Base-by-base conservation (phyloP, 2,329 filamentous ascomycete species). In the Chrysoporthe deuterocubensis region DNA sequence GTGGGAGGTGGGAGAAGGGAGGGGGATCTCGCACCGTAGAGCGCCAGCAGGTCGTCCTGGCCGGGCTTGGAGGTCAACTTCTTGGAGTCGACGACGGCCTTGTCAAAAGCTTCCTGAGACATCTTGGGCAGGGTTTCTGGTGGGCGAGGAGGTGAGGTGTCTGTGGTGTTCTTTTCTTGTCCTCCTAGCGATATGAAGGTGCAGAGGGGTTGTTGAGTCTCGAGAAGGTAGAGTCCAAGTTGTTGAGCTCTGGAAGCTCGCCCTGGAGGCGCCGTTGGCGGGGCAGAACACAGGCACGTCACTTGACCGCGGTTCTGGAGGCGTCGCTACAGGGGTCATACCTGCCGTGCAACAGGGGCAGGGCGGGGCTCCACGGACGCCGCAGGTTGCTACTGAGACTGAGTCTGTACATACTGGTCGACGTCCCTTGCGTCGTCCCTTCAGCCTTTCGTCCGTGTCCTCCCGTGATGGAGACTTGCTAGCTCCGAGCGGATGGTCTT, bases 41-140 rank as follows among this genome's bases (percentile, higher is more conserved):
- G 81, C 75, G 88, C 80, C 74, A 93, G 87, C 60, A 92, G 83
- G 71, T 92, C 87, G 26, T 88, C 83, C 80, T 88, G 86, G 76
- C 72, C 77, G 64, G 90, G 90, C 85, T 90, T 90, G 72, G 81
- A 78, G 73, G 86, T 87, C 71, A 92, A 84, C 85, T 91, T 90
- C 81, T 87, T 88, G 80, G 86, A 88, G 80, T 92, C 89, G 72
- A 76, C 77, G 74, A 85, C 82, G 70, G 89, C 89, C 78, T 81
- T 82, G 72, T 86, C 74, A 81, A 89, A 89, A 68, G 80, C 82
- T 65, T 75, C 68, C 21, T 65, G 52, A 75, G 79, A 77, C 82
- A 84, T 84, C 71, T 67, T 80, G 69, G 61, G 18, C 61, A 57
- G 26, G 37, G 16, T 21, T 66, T 48, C 8, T 40, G 14, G 4